Base-by-base conservation (phyloP, 2,329 filamentous ascomycete species). In the Pleomassaria siparia region DNA sequence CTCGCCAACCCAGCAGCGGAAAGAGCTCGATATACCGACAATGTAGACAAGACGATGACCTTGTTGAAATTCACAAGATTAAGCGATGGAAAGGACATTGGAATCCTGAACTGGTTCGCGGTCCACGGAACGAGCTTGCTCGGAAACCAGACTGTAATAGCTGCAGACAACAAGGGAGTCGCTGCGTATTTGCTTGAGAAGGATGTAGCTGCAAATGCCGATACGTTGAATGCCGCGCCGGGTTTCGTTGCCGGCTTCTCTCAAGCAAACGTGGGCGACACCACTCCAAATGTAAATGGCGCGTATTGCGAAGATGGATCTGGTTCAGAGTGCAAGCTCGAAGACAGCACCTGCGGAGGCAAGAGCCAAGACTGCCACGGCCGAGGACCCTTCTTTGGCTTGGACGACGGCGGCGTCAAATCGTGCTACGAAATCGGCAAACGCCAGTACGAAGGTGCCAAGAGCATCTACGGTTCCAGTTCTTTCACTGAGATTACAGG, bases 81-180 rank as follows among this genome's bases (percentile, higher is more conserved):
- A 9, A 86, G 82, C 0, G 89, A 94, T 62, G 79, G 80, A 40
- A 91, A 90, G 72, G 86, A 86, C 47, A 82, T 90, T 33, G 91
- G 90, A 11, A 76, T 95, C 1, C 73, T 97, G 48, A 94, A 89
- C 13, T 97, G 91, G 89, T 96, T 92, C 67, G 84, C 92, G 2
- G 88, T 91, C 0, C 92, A 97, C 67, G 91, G 91, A 39, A 97
- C 92, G 0, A 95, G 90, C 0, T 82, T 96, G 71, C 83, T 91
- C 20, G 87, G 88, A 45, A 96, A 96, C 73, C 96, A 96, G 72
- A 96, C 91, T 0, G 78, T 96, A 12, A 83, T 94, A 42, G 86
- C 91, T 2, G 92, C 89, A n/a, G 92, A 97, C 70, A 97, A 97
- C 75, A 97, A 97, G 73, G 92, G 92, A 11, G 89, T 96, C 6